Base-by-base conservation (phyloP, 768 basidiomycete species). In the Dentipellis sp. region DNA sequence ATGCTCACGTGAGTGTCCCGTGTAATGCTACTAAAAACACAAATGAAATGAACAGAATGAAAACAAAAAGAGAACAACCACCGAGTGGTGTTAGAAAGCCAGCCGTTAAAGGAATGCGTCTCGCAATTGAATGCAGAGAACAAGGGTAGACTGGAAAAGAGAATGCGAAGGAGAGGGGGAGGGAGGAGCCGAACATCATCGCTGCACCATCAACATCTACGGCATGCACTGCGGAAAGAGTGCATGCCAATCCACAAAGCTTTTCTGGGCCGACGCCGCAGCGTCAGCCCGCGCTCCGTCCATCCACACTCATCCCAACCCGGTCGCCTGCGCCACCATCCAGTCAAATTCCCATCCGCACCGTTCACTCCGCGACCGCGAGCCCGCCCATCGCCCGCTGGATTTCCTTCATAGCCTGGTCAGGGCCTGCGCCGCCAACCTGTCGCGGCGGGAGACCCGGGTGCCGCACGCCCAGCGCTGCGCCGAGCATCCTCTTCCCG, bases 401-500 rank as follows among this genome's bases (percentile, higher is more conserved):
- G 39, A 88, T 78, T 58, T 86, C 84, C 56, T 78, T 75, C 70
- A 88, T 79, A 42, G 74, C 75, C 58, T 75, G 81, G 64, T 29
- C 29, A 3, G 29, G 29, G 79, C 84, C 50, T 77, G 54, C 68
- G 74, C 11, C 48, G 17, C 65, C 68, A 59, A 57, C 64, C 58
- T 55, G 69, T 58, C 88, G 79, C 38, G 84, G 82, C 19, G 78
- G 79, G 57, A 91, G 72, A 39, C 78, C 77, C 34, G 91, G 91
- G 70, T 91, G 89, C 70, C 90, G 79, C 58, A 92, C 78, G 47
- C 91, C 91, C 56, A 93, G 74, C 35, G 90, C 90, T 54, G 86
- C 85, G 42, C 89, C 91, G 21, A 93, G 76, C 90, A 93, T 93
- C 65, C 91, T 77, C 73, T 89, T 90, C 40, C 88, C 91, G 35